Base-by-base conservation (phyloP, 441 rosid species). In the Dalechampia spathulata region DNA sequence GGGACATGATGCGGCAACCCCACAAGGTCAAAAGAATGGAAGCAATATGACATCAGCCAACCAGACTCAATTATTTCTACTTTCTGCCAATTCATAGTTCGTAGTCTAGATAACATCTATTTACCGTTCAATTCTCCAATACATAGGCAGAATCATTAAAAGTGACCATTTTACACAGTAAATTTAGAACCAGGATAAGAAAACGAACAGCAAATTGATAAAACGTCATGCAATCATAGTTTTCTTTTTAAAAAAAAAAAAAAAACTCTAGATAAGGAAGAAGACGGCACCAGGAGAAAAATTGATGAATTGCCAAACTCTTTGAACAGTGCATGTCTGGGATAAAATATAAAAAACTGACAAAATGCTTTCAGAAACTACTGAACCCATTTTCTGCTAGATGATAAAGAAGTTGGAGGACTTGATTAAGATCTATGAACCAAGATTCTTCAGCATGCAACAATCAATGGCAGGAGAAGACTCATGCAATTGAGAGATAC, bases 1-100 rank as follows among this genome's bases (percentile, higher is more conserved):
- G 71, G 43, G 78, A 74, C 67, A 46, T 27, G 10, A 26, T 30
- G 63, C 56, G 60, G 15, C 22, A 66, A 68, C 73, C 69, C 78
- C 75, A 76, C 75, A 49, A 20, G 40, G 38, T 57, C 48, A 75
- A 71, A 67, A 52, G 55, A 32, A 37, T 27, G 57, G 65, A 65
- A 64, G 55, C 67, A 71, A 50, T 38, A 46, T 53, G 63, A 48
- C 69, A 60, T 51, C 63, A 62, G 41, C 57, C 42, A 57, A 41
- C 28, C 49, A 55, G 55, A 49, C 34, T 64, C 69, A 65, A 67
- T 63, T 69, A 68, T 57, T 52, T 57, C 51, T 43, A 41, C 40
- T 22, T 42, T 53, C 62, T 17, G 62, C 60, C 61, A 72, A 55
- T 44, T 60, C 19, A 55, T 41, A 26, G 12, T 26, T 32, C 57